phyloP scores from a whole-genome alignment of 176 grass and related monocot species.

The Oryza longistaminata region DNA sequence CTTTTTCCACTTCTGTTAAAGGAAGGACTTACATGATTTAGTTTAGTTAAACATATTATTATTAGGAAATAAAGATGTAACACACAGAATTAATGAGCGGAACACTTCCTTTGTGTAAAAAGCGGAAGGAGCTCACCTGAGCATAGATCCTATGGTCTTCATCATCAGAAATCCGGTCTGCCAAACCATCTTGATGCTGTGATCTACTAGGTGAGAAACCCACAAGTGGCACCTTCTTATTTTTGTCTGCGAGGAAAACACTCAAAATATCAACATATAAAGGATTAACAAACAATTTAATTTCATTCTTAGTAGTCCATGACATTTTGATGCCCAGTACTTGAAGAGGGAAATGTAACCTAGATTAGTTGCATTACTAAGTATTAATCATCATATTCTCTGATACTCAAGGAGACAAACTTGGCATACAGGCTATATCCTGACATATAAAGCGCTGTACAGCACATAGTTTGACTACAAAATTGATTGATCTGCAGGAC shows the following conservation, averaged over 20 bases:
- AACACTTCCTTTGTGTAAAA: neutral
- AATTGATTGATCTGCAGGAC: neutral
- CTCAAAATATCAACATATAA: conserved; percentile 8
- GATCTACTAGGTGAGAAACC: conserved; percentile 23
- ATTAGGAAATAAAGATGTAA: neutral
- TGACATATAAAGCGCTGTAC: conserved; percentile 12
- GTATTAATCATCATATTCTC: conserved; percentile 10
- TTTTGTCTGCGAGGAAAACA: conserved; percentile 38
- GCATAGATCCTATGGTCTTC: conserved; percentile 58
- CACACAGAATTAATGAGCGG: neutral
- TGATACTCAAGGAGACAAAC: neutral
- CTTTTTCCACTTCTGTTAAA: neutral
- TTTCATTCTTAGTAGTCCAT: neutral
- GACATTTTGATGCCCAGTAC: neutral
- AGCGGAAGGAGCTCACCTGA: conserved; percentile 58
- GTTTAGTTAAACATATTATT: neutral
- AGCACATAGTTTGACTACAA: neutral
- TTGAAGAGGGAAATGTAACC: neutral
- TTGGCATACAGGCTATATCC: neutral
- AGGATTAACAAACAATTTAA: conserved; percentile 4
- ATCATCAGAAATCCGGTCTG: conserved; percentile 52
- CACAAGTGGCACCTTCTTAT: conserved; percentile 39
- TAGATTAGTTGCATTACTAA: neutral
- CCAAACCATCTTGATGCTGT: conserved; percentile 46
- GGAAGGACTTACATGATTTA: neutral